Conservation (phyloP, 305 asterid species). For the Solanum hybrid region DNA sequence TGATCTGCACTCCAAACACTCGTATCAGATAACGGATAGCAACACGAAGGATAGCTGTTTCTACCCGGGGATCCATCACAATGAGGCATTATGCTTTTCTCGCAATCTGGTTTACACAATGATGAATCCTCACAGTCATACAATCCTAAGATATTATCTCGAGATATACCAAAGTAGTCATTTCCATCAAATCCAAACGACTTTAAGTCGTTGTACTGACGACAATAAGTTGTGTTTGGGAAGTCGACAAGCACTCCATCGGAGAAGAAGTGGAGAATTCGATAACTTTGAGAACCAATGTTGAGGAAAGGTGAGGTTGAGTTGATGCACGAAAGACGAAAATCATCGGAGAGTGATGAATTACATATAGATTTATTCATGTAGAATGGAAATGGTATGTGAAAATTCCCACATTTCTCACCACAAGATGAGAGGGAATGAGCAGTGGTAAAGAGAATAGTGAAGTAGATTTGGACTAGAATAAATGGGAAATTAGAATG, state of each 20-base stretch:
- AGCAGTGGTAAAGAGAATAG: not conserved
- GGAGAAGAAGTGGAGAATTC: slow-evolving; percentile 40
- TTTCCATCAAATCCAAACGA: slow-evolving; percentile 37
- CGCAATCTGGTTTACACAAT: slow-evolving; percentile 42
- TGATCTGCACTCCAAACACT: slow-evolving; percentile 32
- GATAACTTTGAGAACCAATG: slow-evolving; percentile 29
- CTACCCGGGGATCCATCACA: slow-evolving; percentile 28
- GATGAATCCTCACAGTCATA: slow-evolving; percentile 63
- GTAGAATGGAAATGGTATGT: slow-evolving; percentile 49
- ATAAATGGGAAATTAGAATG: not conserved
- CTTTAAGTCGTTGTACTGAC: slow-evolving; percentile 38
- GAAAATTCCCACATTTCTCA: slow-evolving; percentile 29
- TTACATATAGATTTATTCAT: slow-evolving; percentile 6
- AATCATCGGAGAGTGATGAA: slow-evolving; percentile 19
- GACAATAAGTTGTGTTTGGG: slow-evolving; percentile 44
- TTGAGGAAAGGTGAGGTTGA: slow-evolving; percentile 37
- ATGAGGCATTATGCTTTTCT: slow-evolving; percentile 26
- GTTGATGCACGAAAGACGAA: slow-evolving; percentile 41
- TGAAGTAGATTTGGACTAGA: not conserved
- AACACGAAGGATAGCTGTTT: slow-evolving; percentile 38
- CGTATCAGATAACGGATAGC: slow-evolving; percentile 47
- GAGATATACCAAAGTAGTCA: slow-evolving; percentile 36
- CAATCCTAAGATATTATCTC: slow-evolving; percentile 46
- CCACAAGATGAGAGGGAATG: slow-evolving; percentile 1
- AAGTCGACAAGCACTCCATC: slow-evolving; percentile 45